A percentile compares a stretch with the other conserved stretches of the same genome.
These are phyloP conservation scores for Mycena galericulata DNA, from an alignment of 768 basidiomycete genomes.

Conservation along the genomic window DNA sequence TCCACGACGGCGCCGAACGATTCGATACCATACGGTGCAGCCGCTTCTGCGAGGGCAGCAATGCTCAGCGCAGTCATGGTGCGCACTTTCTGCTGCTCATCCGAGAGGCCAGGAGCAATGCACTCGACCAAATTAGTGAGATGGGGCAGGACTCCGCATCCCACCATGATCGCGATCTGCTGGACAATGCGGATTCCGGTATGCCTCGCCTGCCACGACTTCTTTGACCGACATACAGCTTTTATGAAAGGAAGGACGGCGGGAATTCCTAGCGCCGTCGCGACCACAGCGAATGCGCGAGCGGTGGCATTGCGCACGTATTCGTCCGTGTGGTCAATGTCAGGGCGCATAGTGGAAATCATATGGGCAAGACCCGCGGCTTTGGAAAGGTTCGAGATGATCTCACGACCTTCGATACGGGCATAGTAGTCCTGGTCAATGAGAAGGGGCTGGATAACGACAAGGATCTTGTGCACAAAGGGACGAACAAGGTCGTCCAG, in stretches of 20 bases:
- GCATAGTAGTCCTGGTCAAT: slow-evolving; percentile 98
- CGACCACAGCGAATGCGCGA: slow-evolving; percentile 98
- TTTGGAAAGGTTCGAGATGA: slow-evolving; percentile 98
- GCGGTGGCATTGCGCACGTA: slow-evolving; percentile 99
- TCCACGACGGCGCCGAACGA: slow-evolving; percentile 97
- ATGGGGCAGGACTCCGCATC: slow-evolving; percentile 97
- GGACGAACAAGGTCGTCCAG: slow-evolving; percentile 98
- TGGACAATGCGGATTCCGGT: slow-evolving; percentile 99
- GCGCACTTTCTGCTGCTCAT: slow-evolving; percentile 95
- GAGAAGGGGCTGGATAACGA: slow-evolving; percentile 98
- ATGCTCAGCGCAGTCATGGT: slow-evolving; percentile 93
- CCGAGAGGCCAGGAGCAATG: slow-evolving; percentile 90
- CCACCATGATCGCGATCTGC: slow-evolving; percentile 99
- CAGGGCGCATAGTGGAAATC: slow-evolving; percentile 99
- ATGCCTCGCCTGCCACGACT: slow-evolving; percentile 99
- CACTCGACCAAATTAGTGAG: slow-evolving; percentile 95
- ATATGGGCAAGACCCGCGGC: slow-evolving; percentile 99
- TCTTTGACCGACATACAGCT: slow-evolving; percentile 97
- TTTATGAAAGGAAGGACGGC: slow-evolving; percentile 97
- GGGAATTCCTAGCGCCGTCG: slow-evolving; percentile 97
- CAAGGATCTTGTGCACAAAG: slow-evolving; percentile 98
- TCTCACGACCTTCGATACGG: slow-evolving; percentile 97
- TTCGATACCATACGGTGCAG: slow-evolving; percentile 99
- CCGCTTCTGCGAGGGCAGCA: slow-evolving; percentile 95
- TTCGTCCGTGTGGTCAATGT: slow-evolving; percentile 99